Evolutionary conservation across 2,329 filamentous ascomycete species (phyloP).

Genomic region (Xylariaceae sp.): DNA sequence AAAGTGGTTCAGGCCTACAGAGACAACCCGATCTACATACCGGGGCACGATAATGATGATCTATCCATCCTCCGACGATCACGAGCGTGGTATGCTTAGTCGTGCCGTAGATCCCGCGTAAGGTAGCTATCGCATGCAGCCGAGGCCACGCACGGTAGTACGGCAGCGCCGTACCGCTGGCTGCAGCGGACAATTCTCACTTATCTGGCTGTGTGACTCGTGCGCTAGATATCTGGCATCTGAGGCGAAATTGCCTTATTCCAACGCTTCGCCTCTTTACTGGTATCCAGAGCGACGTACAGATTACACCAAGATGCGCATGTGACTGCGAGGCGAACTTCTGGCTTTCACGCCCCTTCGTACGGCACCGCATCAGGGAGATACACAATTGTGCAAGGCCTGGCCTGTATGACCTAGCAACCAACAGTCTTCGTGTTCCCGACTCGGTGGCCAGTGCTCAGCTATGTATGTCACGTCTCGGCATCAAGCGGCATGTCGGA

Average conservation of each 20-base stretch:
- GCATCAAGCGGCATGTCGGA: constrained; percentile 16
- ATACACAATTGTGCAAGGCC: background rate
- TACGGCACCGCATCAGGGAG: background rate
- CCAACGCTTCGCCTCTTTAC: constrained; percentile 1
- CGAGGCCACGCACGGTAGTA: constrained; percentile 7
- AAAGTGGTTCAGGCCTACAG: constrained; percentile 3
- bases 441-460: background rate
- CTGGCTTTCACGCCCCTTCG: background rate
- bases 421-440: constrained; percentile 1
- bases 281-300: background rate
- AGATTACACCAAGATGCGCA: background rate
- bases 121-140: constrained; percentile 6
- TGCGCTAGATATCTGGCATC: background rate
- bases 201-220: background rate
- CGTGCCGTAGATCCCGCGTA: constrained; percentile 2
- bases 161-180: background rate
- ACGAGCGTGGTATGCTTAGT: background rate
- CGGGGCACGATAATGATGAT: background rate
- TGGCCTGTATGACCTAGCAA: background rate
- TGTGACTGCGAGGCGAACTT: constrained; percentile 4
- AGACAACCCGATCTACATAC: background rate
- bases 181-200: constrained; percentile 4
- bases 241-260: constrained; percentile 2
- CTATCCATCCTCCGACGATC: background rate
- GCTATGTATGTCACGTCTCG: constrained; percentile 1